Base-by-base conservation (phyloP, 208 protist species). In the Balamuthia mandrillaris region DNA sequence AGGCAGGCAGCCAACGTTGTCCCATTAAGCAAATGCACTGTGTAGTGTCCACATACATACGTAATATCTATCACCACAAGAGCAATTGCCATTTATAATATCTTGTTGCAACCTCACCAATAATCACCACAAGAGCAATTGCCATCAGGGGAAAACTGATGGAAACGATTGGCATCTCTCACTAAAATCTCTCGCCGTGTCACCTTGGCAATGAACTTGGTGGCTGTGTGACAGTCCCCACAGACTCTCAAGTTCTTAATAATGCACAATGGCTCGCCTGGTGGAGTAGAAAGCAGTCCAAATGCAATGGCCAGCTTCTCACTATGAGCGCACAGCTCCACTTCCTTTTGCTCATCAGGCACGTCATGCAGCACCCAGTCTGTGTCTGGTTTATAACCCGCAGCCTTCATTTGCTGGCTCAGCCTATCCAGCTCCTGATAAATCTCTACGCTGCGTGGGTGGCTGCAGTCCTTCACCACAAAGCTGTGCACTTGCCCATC, bases 201-300 rank as follows among this genome's bases (percentile, higher is more conserved):
- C 7, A 86, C 27, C 16, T 21, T 44, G 27, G 82, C 52, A 42
- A 86, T 86, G 75, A 63, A 79, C 54, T 86, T 86, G 37, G 82
- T 86, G 47, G 82, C 82, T n/a, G 44, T 56, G 66, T 86, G 81
- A 37, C 81, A 86, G 42, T 86, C 81, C 7, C 49, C 49, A 79
- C 81, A 86, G 21, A 86, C 63, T 21, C 81, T 27, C 10, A 86
- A 24, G 47, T 86, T 86, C 35, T 86, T 86, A 10, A 35, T 37
- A 5, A 86, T 74, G 63, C 47, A 41, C 24, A 86, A 0, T 14
- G 81, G 21, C 44, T 56, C 39, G 0, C 65, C 41, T 16, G 60
- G 63, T 16, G 81, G 35, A 14, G 63, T 81, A 37, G n/a, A 60
- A 9, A 86, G 41, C 3, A 86, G 52, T 27, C 45, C 81, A 58